Evolutionary conservation across 176 grass and related monocot species (phyloP), one percentile per base, ranked within the genome.

Genomic region (Avena atlantica): DNA sequence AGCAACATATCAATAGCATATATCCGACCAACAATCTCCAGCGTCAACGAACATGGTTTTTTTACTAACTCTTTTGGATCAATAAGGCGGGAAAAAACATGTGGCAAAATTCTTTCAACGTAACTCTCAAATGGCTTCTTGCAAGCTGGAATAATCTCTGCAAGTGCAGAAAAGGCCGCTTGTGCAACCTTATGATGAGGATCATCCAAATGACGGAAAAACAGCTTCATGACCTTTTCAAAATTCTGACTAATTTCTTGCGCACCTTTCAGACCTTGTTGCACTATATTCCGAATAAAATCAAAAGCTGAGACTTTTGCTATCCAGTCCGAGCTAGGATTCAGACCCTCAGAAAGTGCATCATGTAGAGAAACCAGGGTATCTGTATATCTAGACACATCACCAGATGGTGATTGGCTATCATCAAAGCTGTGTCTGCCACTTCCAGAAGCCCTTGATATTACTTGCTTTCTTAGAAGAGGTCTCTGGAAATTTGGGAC

Each of bases 161-260:
- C 90, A 44, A 99, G 97, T 1, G 97, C 88, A 53, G 94, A 91
- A 73, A 99, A 92, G 74, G 89, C 91, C 24, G 97, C 97, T 51
- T 96, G 93, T 36, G 97, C 92, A 78, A 99, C 93, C 87, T 99
- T 99, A 82, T 99, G 94, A 91, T 99, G 97, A 74, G 97, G 94
- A 94, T 99, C 97, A 80, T 99, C 97, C 86, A 99, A 86, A 92
- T 99, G 92, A 40, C 90, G 90, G 72, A 99, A 96, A 87, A 99
- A 99, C 67, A 99, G 81, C 83, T 94, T 99, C 97, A 99, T 99
- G 60, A 99, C 97, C 83, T 99, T 99, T 75, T 99, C 97, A 87
- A 99, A 94, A 93, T 91, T 96, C 71, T 94, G 94, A 48, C 81
- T 90, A 62, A 99, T 91, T 94, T 99, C 97, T 88, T 96, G 91